Conservation (phyloP, 176 grass and related monocot species). For the Avena atlantica region DNA sequence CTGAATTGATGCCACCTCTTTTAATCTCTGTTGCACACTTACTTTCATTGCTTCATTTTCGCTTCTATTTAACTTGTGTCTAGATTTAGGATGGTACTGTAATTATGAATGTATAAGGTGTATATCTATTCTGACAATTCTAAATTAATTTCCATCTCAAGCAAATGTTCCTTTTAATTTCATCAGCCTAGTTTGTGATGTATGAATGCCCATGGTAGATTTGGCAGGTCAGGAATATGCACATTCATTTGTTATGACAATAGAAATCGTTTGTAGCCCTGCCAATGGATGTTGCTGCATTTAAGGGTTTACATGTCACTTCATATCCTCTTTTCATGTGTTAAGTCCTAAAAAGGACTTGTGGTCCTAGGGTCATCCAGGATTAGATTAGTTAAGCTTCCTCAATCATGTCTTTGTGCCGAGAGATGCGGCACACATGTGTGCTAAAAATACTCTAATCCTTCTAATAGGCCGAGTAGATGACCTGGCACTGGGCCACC, state of each 20-base stretch:
- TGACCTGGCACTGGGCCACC: neutral
- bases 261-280: neutral
- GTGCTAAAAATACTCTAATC: neutral
- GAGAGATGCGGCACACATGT: neutral
- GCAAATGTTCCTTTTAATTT: conserved; percentile 5
- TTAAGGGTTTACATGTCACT: neutral
- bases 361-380: neutral
- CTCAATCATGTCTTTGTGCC: conserved; percentile 8
- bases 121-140: neutral
- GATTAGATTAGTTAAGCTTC: conserved; percentile 17
- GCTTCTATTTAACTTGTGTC: neutral
- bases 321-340: conserved; percentile 19
- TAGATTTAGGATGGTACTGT: neutral
- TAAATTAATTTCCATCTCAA: conserved; percentile 8
- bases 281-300: neutral
- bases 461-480: neutral
- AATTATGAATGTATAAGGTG: neutral
- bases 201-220: conserved; percentile 22
- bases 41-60: conserved; percentile 2
- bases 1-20: conserved; percentile 21
- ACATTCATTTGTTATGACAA: neutral
- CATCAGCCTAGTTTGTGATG: conserved; percentile 8
- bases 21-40: conserved; percentile 22
- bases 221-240: conserved; percentile 13
- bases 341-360: neutral